Conservation (phyloP, 805 yeast genomes). For the Limtongia smithiae region DNA sequence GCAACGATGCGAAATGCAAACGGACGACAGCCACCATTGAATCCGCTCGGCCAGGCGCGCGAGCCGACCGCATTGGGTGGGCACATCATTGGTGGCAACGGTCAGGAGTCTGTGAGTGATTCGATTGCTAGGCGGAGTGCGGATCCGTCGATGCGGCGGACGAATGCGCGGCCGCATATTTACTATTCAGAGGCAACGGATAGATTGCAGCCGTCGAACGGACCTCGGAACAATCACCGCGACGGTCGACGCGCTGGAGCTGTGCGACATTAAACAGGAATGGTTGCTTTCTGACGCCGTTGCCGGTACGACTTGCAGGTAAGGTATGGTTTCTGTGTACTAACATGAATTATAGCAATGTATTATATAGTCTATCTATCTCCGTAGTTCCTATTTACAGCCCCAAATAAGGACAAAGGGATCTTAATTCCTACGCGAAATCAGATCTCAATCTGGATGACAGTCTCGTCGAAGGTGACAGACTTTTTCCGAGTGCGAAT, state of each 20-base stretch:
- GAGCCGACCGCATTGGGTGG: not conserved
- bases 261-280: no score
- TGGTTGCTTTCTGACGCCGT: no score
- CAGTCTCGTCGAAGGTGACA: constrained; percentile 22
- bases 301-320: no score
- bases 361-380: not conserved
- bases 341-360: not conserved
- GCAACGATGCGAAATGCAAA: not conserved
- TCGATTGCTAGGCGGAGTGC: not conserved
- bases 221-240: no score
- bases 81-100: not conserved
- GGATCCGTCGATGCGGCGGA: not conserved
- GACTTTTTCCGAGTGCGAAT: constrained; percentile 14
- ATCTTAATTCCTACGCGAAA: no score
- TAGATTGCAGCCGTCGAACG: constrained; percentile 1
- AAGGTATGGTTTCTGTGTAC: no score
- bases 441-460: constrained; percentile 18
- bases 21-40: not conserved
- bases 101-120: not conserved
- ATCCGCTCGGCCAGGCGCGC: constrained; percentile 10
- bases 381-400: no score
- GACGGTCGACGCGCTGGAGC: no score
- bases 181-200: constrained; percentile 21
- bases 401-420: no score
- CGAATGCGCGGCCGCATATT: constrained; percentile 11